Evolutionary conservation across 208 protist genomes (phyloP).

Genomic region (Plasmodiophora brassicae): DNA sequence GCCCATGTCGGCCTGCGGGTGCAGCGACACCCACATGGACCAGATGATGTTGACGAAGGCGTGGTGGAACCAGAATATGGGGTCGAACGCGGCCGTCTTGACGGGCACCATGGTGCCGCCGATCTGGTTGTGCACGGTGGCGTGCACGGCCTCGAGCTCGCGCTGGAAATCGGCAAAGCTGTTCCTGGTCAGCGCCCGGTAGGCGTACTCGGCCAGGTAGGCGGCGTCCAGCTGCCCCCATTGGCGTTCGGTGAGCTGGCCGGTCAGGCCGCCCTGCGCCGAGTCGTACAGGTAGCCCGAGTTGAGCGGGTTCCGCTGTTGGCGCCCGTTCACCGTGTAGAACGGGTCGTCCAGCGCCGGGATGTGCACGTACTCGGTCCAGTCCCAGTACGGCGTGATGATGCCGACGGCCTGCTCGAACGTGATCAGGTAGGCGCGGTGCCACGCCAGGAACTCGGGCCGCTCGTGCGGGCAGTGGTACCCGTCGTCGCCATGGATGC

Average conservation of each 20-base stretch:
- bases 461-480: conserved; percentile 1
- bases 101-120: conserved; percentile 10
- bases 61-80: conserved; percentile 16
- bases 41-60: not conserved
- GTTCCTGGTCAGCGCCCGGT: not conserved
- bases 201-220: conserved; percentile 7
- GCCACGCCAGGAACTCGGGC: not conserved
- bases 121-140: not conserved
- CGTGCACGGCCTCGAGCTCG: conserved; percentile 11
- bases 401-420: not conserved
- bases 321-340: too few species aligned
- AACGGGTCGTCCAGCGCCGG: not conserved
- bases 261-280: not conserved
- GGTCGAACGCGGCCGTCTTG: conserved; percentile 15
- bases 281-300: not conserved
- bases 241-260: not conserved
- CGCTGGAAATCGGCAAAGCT: not conserved
- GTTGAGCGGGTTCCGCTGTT: not conserved
- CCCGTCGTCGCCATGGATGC: not conserved
- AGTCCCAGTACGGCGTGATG: conserved; percentile 7
- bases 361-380: not conserved
- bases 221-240: not conserved
- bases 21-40: not conserved
- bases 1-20: not conserved
- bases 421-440: not conserved